Evolutionary conservation across 2,329 filamentous ascomycete species (phyloP).

Genomic region (Fusarium praegraminearum): DNA sequence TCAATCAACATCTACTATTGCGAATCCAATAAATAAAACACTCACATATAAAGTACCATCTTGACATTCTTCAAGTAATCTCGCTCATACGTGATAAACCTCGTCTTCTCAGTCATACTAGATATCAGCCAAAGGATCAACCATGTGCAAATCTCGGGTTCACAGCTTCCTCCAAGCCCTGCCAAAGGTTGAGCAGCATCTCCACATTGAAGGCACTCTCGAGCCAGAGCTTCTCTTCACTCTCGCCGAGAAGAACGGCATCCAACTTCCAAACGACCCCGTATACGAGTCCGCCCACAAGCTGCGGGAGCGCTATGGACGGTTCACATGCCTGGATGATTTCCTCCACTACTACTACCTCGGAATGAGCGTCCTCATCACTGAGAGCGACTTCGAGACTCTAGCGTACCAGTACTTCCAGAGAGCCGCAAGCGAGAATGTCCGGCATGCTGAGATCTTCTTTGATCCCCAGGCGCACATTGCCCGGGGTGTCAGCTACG

Average conservation of each 20-base stretch:
- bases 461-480: slow-evolving; percentile 85
- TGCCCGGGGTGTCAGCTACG: slow-evolving; percentile 70
- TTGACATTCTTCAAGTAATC: slow-evolving; percentile 1
- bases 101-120: background rate
- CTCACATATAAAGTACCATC: background rate
- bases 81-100: background rate
- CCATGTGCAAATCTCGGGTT: slow-evolving; percentile 66
- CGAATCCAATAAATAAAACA: background rate
- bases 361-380: slow-evolving; percentile 76
- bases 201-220: slow-evolving; percentile 82
- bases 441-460: slow-evolving; percentile 81
- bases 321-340: slow-evolving; percentile 78
- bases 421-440: slow-evolving; percentile 71
- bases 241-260: slow-evolving; percentile 74
- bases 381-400: slow-evolving; percentile 75
- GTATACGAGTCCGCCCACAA: slow-evolving; percentile 71
- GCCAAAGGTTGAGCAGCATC: slow-evolving; percentile 85
- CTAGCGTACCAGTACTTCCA: slow-evolving; percentile 79
- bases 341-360: slow-evolving; percentile 85
- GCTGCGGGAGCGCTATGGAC: slow-evolving; percentile 72
- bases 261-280: slow-evolving; percentile 71
- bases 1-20: background rate
- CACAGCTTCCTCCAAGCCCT: slow-evolving; percentile 73
- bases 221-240: slow-evolving; percentile 76
- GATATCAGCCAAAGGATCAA: slow-evolving; percentile 2